Percentiles rank a stretch among this genome's conserved stretches.
These are phyloP conservation scores for Paramecium primaurelia DNA, from an alignment of 73 alveolate species.

Conservation along the genomic window DNA sequence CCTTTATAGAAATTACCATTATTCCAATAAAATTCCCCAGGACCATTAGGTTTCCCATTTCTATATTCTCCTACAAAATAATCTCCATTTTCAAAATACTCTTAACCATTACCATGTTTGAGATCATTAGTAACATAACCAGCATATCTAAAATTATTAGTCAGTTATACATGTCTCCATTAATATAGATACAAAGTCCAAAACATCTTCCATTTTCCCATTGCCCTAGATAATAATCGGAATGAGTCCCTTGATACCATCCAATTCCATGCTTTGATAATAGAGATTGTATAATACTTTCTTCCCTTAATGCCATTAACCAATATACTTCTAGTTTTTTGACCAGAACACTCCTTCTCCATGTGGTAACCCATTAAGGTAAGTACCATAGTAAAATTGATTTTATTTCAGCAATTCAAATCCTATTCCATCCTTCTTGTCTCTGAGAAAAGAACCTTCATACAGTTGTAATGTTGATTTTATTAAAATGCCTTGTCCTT, in stretches of 20 bases:
- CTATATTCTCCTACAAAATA: slow-evolving; percentile 69
- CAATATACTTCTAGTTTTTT: slow-evolving; percentile 66
- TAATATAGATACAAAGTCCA: slow-evolving; percentile 58
- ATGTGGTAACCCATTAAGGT: slow-evolving; percentile 66
- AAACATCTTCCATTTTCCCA: slow-evolving; percentile 69
- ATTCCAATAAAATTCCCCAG: slow-evolving; percentile 66
- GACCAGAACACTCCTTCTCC: slow-evolving; percentile 68
- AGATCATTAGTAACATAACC: slow-evolving; percentile 73
- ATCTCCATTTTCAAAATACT: slow-evolving; percentile 73
- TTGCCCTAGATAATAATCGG: slow-evolving; percentile 64
- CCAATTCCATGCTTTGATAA: slow-evolving; percentile 72
- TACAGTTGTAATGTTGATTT: background rate
- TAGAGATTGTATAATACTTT: background rate
- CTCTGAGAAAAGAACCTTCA: slow-evolving; percentile 48
- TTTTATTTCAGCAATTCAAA: slow-evolving; percentile 63
- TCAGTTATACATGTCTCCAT: slow-evolving; percentile 68
- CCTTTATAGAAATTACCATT: slow-evolving; percentile 38
- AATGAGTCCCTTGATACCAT: slow-evolving; percentile 57
- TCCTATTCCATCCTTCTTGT: slow-evolving; percentile 69
- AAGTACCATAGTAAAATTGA: slow-evolving; percentile 72
- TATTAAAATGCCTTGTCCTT: slow-evolving; percentile 5
- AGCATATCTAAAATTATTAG: slow-evolving; percentile 50
- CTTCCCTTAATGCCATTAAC: slow-evolving; percentile 74
- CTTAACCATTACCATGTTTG: slow-evolving; percentile 65
- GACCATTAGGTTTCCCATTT: slow-evolving; percentile 82